Evolutionary conservation across 352 stramenopile species (phyloP).

Genomic region (Globisporangium heterothallicum): DNA sequence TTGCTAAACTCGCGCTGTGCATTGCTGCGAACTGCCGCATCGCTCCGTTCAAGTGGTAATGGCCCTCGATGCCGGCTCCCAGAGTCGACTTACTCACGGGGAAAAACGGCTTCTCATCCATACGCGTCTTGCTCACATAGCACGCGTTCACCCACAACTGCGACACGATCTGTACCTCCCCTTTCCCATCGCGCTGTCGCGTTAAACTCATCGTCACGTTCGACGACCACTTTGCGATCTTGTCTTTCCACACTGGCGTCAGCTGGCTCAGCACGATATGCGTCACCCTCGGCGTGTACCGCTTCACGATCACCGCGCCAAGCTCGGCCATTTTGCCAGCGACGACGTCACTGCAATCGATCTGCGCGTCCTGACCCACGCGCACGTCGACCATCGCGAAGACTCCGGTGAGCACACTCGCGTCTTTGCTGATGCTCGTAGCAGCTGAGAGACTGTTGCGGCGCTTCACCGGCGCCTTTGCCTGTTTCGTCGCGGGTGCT

Average conservation of each 20-base stretch:
- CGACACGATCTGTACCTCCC: constrained; percentile 68
- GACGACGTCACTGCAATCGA: constrained; percentile 77
- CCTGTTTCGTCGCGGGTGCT: background rate
- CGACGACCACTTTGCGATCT: constrained; percentile 61
- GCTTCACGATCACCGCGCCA: constrained; percentile 63
- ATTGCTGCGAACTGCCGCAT: constrained; percentile 12
- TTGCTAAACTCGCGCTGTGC: background rate
- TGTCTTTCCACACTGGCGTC: constrained; percentile 58
- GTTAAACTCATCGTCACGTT: constrained; percentile 18
- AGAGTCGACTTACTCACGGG: constrained; percentile 40
- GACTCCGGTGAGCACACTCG: constrained; percentile 33
- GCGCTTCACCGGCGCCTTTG: constrained; percentile 10
- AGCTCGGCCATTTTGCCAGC: constrained; percentile 58
- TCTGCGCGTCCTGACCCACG: constrained; percentile 55
- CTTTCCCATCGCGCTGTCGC: constrained; percentile 20
- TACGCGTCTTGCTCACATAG: constrained; percentile 59
- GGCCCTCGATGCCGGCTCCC: background rate
- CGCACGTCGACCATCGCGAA: constrained; percentile 76
- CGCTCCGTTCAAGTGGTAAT: constrained; percentile 16
- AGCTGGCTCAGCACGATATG: constrained; percentile 77
- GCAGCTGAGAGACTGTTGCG: constrained; percentile 12
- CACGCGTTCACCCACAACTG: constrained; percentile 83
- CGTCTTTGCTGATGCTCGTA: constrained; percentile 1
- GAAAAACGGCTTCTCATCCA: constrained; percentile 73
- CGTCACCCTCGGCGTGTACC: constrained; percentile 57